phyloP scores from a whole-genome alignment of 1,284 basidiomycete species.

The Exobasidium rhododendri region DNA sequence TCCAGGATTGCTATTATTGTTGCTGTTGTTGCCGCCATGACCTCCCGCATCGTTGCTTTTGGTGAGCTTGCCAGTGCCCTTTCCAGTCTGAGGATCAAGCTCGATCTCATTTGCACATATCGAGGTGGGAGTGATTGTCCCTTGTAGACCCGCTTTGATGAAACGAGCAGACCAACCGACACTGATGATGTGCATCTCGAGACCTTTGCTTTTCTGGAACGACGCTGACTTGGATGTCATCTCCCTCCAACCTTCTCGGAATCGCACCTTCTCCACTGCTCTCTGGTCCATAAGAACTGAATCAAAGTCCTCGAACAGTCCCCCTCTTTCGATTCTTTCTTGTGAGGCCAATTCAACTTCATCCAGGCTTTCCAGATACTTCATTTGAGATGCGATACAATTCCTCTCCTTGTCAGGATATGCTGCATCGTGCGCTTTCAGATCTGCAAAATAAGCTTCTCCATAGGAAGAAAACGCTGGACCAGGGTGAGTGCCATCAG shows the following conservation, averaged over 20 bases:
- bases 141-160: slow-evolving; percentile 20
- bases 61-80: slow-evolving; percentile 33
- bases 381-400: slow-evolving; percentile 16
- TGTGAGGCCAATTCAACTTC: slow-evolving; percentile 31
- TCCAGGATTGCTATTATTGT: background rate
- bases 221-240: background rate
- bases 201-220: background rate
- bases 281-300: slow-evolving; percentile 13
- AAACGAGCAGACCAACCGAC: slow-evolving; percentile 47
- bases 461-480: slow-evolving; percentile 31
- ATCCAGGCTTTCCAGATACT: slow-evolving; percentile 26
- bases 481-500: slow-evolving; percentile 20
- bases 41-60: slow-evolving; percentile 12
- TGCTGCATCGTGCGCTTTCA: slow-evolving; percentile 5
- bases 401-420: background rate
- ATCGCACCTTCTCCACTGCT: background rate
- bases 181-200: slow-evolving; percentile 35
- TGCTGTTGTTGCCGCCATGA: slow-evolving; percentile 9
- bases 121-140: slow-evolving; percentile 12
- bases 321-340: slow-evolving; percentile 26
- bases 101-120: slow-evolving; percentile 47
- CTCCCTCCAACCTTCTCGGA: slow-evolving; percentile 1
- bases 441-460: slow-evolving; percentile 32
- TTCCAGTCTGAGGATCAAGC: slow-evolving; percentile 7
- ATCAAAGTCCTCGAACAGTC: slow-evolving; percentile 31